A percentile compares a stretch with the other conserved stretches of the same genome.
Conservation (phyloP, 192 early-diverging fungal species). For the Backusella psychrophila region DNA sequence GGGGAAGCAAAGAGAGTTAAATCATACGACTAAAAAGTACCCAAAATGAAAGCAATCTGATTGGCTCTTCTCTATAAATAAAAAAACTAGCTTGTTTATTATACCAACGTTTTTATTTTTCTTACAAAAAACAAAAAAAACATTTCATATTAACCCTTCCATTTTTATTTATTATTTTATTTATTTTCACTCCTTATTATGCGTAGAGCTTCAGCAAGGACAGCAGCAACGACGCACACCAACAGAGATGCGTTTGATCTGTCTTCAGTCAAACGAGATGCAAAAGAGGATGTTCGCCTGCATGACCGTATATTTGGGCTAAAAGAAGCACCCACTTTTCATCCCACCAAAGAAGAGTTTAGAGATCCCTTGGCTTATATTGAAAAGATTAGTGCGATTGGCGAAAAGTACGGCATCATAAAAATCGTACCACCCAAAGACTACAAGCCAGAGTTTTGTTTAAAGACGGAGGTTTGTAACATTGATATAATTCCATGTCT, state of each 20-base stretch:
- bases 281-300: not conserved
- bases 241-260: conserved; percentile 16
- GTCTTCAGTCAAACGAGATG: conserved; percentile 6
- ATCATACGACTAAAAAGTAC: not conserved
- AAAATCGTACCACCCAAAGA: conserved; percentile 90
- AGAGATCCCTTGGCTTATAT: conserved; percentile 83
- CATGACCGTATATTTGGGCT: conserved; percentile 58
- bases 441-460: conserved; percentile 84
- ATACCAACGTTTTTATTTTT: not conserved
- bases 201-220: conserved; percentile 8
- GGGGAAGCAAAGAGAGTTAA: not conserved
- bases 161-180: conserved; percentile 11
- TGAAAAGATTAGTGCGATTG: conserved; percentile 71
- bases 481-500: not conserved
- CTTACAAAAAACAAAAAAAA: not conserved
- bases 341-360: conserved; percentile 84
- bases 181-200: conserved; percentile 7
- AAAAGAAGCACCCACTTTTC: conserved; percentile 71
- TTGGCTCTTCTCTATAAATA: not conserved
- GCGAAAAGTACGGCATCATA: conserved; percentile 80
- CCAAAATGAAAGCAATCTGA: conserved; percentile 1
- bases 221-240: not conserved
- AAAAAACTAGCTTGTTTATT: not conserved
- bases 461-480: conserved; percentile 70
- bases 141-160: conserved; percentile 2